These are phyloP conservation scores for Bocquillonia castaneifolia DNA, from an alignment of 441 rosid genomes.

Conservation along the genomic window DNA sequence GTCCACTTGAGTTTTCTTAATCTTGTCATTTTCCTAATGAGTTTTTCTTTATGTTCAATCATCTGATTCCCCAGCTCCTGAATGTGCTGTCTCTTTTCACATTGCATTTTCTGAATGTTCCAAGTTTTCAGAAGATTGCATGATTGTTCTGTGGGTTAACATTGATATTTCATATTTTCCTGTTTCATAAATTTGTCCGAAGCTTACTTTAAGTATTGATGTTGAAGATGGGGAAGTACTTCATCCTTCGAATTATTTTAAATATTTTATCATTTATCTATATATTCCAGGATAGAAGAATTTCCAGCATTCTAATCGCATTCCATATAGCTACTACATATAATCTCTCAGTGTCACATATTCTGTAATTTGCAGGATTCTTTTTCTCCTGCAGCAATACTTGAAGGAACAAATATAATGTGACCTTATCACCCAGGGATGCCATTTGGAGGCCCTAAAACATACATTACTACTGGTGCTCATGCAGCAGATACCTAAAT, in stretches of 20 bases:
- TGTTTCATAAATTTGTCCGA: not conserved
- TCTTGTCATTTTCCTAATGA: not conserved
- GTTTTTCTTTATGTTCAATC: not conserved
- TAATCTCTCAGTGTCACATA: conserved; percentile 21
- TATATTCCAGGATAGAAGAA: not conserved
- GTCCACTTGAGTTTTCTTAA: not conserved
- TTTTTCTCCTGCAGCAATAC: conserved; percentile 17
- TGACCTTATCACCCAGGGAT: conserved; percentile 10
- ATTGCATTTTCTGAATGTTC: no score
- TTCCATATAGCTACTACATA: conserved; percentile 7
- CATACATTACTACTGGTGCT: not conserved
- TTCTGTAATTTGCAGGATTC: conserved; percentile 32
- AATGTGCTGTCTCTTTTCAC: not conserved
- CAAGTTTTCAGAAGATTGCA: no score
- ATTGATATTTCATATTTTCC: conserved; percentile 4
- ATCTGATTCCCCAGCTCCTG: conserved; percentile 3
- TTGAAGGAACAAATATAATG: conserved; percentile 13
- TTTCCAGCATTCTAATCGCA: conserved; percentile 1
- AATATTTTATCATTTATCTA: conserved; percentile 3
- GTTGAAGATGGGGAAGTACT: not conserved
- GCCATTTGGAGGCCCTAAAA: conserved; percentile 20
- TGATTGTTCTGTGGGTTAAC: not conserved
- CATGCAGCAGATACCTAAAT: conserved; percentile 21
- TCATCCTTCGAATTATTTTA: not conserved
- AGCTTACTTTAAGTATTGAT: no score